Conservation (phyloP, 2,329 filamentous ascomycete species). For the Lizonia empirigonia region DNA sequence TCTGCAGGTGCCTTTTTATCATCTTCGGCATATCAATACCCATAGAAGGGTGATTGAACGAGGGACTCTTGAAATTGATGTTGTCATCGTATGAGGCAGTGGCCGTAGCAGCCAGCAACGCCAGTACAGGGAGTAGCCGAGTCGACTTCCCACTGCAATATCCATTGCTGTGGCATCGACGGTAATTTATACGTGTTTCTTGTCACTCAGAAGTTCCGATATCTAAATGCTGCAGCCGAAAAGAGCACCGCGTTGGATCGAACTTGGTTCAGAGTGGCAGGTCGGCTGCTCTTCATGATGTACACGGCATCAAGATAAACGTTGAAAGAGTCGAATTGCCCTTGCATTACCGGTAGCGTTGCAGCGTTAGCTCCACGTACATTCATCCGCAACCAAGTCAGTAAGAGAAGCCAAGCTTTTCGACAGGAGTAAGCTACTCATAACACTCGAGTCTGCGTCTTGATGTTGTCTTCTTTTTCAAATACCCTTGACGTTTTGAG, state of each 20-base stretch:
- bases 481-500: too few relatives aligned
- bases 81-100: constrained; percentile 47
- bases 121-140: background rate
- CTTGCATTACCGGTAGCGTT: constrained; percentile 6
- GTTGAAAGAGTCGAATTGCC: constrained; percentile 2
- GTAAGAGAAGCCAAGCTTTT: constrained; percentile 6
- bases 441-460: background rate
- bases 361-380: background rate
- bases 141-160: background rate
- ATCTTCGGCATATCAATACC: constrained; percentile 67
- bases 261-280: constrained; percentile 12
- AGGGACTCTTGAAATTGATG: constrained; percentile 69
- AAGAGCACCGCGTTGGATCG: background rate
- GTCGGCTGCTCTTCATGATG: constrained; percentile 7
- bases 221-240: background rate
- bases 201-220: background rate
- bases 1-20: constrained; percentile 52
- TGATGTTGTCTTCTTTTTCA: background rate
- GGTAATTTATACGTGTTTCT: background rate
- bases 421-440: background rate
- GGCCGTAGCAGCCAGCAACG: constrained; percentile 1
- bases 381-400: background rate
- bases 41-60: constrained; percentile 64
- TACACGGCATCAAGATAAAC: constrained; percentile 1
- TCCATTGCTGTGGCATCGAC: background rate